Conservation (phyloP, 768 basidiomycete species). For the Trametes elegans region DNA sequence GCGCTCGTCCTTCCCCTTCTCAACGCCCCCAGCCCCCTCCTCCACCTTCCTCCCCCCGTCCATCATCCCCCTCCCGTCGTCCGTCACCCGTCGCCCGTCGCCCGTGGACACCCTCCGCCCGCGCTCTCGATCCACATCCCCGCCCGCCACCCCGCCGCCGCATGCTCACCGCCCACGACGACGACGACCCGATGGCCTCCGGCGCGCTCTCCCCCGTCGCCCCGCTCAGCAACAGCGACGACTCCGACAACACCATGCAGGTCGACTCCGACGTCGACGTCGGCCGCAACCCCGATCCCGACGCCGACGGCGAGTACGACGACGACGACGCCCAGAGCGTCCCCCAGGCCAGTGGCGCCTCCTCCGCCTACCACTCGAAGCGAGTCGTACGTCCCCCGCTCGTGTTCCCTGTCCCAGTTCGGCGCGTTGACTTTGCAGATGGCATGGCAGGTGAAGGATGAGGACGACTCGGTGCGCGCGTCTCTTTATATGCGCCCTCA, state of each 20-base stretch:
- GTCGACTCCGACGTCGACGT: slow-evolving; percentile 60
- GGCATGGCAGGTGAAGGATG: slow-evolving; percentile 31
- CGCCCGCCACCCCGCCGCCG: slow-evolving; percentile 19
- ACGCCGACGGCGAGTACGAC: slow-evolving; percentile 60
- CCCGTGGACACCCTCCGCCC: slow-evolving; percentile 22
- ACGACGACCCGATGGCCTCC: slow-evolving; percentile 25
- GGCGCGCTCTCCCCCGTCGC: slow-evolving; percentile 27
- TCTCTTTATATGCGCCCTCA: slow-evolving; percentile 22
- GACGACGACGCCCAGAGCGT: slow-evolving; percentile 49
- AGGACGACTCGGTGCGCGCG: slow-evolving; percentile 52
- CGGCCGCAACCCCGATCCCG: slow-evolving; percentile 35
- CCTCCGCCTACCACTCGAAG: slow-evolving; percentile 33
- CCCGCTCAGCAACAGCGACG: slow-evolving; percentile 36
- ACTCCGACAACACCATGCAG: slow-evolving; percentile 60
- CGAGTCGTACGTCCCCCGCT: slow-evolving; percentile 29
- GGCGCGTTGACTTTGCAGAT: slow-evolving; percentile 18
- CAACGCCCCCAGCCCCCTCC: slow-evolving; percentile 31
- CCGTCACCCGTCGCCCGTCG: slow-evolving; percentile 24
- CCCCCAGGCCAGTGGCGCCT: slow-evolving; percentile 38
- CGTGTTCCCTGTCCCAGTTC: neutral
- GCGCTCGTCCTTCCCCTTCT: slow-evolving; percentile 34
- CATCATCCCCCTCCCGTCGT: slow-evolving; percentile 26
- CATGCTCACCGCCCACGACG: slow-evolving; percentile 26
- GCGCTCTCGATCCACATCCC: neutral
- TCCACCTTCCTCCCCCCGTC: slow-evolving; percentile 29